These are phyloP conservation scores for Silybum marianum DNA, from an alignment of 129 eudicot genomes.

Conservation along the genomic window DNA sequence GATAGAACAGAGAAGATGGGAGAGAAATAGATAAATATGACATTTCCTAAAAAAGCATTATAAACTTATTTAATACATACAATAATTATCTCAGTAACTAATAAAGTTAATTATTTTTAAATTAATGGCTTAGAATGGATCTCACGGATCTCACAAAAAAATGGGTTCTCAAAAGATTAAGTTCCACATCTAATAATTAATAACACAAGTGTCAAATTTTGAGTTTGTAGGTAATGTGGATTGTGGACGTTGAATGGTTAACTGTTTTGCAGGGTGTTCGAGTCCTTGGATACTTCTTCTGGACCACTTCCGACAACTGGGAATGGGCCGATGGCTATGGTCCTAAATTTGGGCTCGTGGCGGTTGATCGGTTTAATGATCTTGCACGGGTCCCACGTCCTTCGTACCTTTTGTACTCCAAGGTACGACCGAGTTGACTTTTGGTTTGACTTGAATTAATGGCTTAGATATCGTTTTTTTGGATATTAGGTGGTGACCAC, in stretches of 20 bases:
- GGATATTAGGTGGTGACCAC: constrained; percentile 65
- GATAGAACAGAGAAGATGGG: too few species aligned
- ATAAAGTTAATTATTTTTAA: too few species aligned
- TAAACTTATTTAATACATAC: too few species aligned
- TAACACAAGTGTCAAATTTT: not conserved
- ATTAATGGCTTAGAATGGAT: too few species aligned
- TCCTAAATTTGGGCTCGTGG: constrained; percentile 95
- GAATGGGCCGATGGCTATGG: constrained; percentile 99
- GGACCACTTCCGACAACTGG: constrained; percentile 99
- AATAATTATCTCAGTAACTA: too few species aligned
- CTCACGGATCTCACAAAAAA: too few species aligned
- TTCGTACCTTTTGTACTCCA: constrained; percentile 81
- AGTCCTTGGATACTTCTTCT: constrained; percentile 85
- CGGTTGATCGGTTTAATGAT: constrained; percentile 89
- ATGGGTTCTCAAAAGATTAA: too few species aligned
- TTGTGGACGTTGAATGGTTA: constrained; percentile 16
- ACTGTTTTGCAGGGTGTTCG: constrained; percentile 70
- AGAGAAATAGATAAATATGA: too few species aligned
- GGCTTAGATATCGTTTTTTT: constrained; percentile 20
- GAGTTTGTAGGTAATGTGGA: constrained; percentile 1
- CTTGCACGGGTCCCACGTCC: constrained; percentile 95
- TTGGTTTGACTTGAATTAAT: constrained; percentile 14
- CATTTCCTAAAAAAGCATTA: too few species aligned
- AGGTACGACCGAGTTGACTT: constrained; percentile 41
- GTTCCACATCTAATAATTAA: too few species aligned